phyloP scores from a whole-genome alignment of 805 yeast genomes.

The Sugiyamaella floridensis region DNA sequence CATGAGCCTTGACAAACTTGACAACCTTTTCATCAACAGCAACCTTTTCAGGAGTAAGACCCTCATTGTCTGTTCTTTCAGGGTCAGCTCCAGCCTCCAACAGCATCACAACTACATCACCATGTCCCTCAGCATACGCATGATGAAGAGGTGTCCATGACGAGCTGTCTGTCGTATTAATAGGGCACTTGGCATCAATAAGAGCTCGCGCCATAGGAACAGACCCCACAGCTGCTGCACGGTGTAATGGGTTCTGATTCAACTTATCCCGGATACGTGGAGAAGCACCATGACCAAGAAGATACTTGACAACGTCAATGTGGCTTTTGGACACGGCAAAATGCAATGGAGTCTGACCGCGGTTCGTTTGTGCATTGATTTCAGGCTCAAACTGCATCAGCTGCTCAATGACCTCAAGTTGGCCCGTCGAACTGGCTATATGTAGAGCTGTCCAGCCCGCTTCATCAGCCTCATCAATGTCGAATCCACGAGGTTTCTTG shows the following conservation, averaged over 20 bases:
- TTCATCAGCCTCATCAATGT: slow-evolving; percentile 66
- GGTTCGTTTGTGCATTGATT: slow-evolving; percentile 52
- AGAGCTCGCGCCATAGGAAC: slow-evolving; percentile 49
- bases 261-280: slow-evolving; percentile 59
- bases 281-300: slow-evolving; percentile 56
- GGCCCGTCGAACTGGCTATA: slow-evolving; percentile 72
- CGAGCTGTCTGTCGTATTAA: slow-evolving; percentile 58
- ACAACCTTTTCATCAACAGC: slow-evolving; percentile 48
- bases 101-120: slow-evolving; percentile 60
- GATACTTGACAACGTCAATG: slow-evolving; percentile 42
- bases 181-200: slow-evolving; percentile 48
- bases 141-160: slow-evolving; percentile 90
- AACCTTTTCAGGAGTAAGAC: slow-evolving; percentile 47
- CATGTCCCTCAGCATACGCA: slow-evolving; percentile 85
- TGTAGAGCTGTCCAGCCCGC: slow-evolving; percentile 89
- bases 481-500: slow-evolving; percentile 31
- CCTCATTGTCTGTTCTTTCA: slow-evolving; percentile 41
- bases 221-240: slow-evolving; percentile 79
- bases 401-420: slow-evolving; percentile 41
- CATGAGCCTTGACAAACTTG: slow-evolving; percentile 10
- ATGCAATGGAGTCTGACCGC: slow-evolving; percentile 70
- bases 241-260: slow-evolving; percentile 62
- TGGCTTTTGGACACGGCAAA: slow-evolving; percentile 69
- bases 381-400: slow-evolving; percentile 52
- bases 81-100: slow-evolving; percentile 64